Base-by-base conservation (phyloP, 2,329 filamentous ascomycete genomes). In the Grosmannia clavigera region DNA sequence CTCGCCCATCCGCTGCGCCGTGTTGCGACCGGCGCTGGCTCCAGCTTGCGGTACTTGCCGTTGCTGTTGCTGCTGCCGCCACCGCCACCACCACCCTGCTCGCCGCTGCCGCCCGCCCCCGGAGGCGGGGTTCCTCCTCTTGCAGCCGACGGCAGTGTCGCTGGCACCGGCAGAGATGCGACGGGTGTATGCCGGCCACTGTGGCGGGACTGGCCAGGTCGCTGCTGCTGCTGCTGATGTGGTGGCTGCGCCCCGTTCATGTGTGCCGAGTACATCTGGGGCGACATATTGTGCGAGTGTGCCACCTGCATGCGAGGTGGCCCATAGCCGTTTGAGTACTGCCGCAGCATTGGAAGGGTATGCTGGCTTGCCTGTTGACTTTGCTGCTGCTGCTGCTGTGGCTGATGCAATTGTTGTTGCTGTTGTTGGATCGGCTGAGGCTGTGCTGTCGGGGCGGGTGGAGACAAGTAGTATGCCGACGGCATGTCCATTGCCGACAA, bases 1-100 rank as follows among this genome's bases (percentile, higher is more conserved):
- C n/a, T 22, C 35, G 35, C 72, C 68, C 75, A 78, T 62, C 74
- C 74, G 52, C 75, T 73, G 14, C 76, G 70, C 66, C 81, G 80
- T 35, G 79, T 73, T 7, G 79, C 76, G 29, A 81, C 74, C 0
- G 81, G 81, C 0, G 81, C 81, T 11, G 81, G 81, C 62, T 82
- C 80, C 48, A 84, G 77, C 68, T 81, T 82, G 54, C 81, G 76
- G 66, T 81, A 83, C 65, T 81, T 81, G 29, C 57, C 58, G 56
- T 61, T 63, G 50, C 53, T 58, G 38, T 2, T 22, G 2, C 40
- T 58, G 57, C 38, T 52, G n/a, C 53, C 14, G 27, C 25, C 52
- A 6, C 31, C 50, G 50, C 50, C 35, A 11, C 35, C 35, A 10
- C 35, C 35, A 14, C 38, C 38, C 38, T 40, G 38, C 14, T 40